Evolutionary conservation across 441 rosid species (phyloP).

Genomic region (Euphorbia schlechtendalii): DNA sequence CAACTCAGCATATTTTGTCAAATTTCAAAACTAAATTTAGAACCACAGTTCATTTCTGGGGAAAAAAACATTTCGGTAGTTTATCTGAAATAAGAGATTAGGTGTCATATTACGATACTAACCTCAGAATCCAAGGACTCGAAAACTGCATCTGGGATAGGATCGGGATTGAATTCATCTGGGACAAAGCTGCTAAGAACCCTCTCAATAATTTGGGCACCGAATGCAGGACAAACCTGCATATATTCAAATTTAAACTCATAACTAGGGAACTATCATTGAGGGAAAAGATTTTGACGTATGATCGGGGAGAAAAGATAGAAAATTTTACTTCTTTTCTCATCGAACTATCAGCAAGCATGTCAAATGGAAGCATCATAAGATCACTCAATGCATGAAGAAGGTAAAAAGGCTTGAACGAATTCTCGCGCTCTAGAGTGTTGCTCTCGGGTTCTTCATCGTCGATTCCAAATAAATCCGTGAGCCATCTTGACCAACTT

Average conservation of each 20-base stretch:
- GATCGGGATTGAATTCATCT: conserved; percentile 82
- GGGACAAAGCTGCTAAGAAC: conserved; percentile 73
- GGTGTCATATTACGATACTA: conserved; percentile 15
- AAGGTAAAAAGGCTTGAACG: conserved; percentile 61
- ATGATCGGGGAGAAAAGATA: not conserved
- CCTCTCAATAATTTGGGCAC: conserved; percentile 54
- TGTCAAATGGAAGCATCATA: conserved; percentile 95
- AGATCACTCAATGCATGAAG: conserved; percentile 88
- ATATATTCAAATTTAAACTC: conserved; percentile 12
- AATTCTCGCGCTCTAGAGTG: conserved; percentile 29
- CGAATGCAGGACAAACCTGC: conserved; percentile 79
- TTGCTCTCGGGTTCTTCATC: conserved; percentile 35
- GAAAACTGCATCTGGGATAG: conserved; percentile 61
- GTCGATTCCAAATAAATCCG: conserved; percentile 72
- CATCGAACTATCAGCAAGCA: conserved; percentile 65
- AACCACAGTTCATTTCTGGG: too few relatives aligned
- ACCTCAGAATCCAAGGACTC: conserved; percentile 76
- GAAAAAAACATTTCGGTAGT: not conserved
- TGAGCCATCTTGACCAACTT: conserved; percentile 92
- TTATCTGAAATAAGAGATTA: not conserved
- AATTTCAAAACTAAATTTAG: not conserved
- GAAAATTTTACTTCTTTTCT: conserved; percentile 60
- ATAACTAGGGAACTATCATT: not conserved
- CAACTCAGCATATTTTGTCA: not conserved
- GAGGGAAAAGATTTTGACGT: not conserved